These are phyloP conservation scores for Rheum nobile DNA, from an alignment of 148 eudicot genomes.

Conservation along the genomic window DNA sequence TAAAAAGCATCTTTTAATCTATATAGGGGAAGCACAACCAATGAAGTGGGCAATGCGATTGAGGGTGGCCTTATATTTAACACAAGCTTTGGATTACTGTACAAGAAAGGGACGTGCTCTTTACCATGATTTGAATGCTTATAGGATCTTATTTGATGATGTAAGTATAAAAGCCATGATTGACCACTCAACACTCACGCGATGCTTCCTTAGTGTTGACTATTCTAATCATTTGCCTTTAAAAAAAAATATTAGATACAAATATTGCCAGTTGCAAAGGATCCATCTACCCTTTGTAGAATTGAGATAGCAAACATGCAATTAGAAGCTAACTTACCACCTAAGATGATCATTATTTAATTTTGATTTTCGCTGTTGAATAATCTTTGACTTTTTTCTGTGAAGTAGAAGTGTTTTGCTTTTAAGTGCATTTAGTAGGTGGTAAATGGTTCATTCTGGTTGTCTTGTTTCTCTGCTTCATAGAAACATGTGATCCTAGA, in stretches of 20 bases:
- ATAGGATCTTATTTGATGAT: conserved; percentile 84
- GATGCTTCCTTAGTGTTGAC: neutral
- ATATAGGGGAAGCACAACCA: conserved; percentile 86
- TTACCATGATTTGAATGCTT: conserved; percentile 94
- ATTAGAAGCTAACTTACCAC: neutral
- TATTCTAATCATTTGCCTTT: neutral
- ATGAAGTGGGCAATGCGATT: too few species aligned
- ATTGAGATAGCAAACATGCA: neutral
- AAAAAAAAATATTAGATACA: neutral
- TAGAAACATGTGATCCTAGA: neutral
- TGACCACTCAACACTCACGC: neutral
- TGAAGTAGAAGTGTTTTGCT: neutral
- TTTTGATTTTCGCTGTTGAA: neutral
- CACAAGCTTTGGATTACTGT: conserved; percentile 88
- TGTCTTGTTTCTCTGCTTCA: neutral
- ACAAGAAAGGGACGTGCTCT: conserved; percentile 79
- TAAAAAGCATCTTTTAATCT: neutral
- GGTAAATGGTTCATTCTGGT: neutral
- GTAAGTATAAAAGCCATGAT: conserved; percentile 25
- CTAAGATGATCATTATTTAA: neutral
- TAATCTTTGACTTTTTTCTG: neutral
- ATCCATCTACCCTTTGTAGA: neutral
- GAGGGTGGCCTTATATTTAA: conserved; percentile 84
- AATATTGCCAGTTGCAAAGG: neutral
- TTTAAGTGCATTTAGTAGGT: neutral